Conservation (phyloP, 108 stramenopile genomes). For the Nitzschia sp. region DNA sequence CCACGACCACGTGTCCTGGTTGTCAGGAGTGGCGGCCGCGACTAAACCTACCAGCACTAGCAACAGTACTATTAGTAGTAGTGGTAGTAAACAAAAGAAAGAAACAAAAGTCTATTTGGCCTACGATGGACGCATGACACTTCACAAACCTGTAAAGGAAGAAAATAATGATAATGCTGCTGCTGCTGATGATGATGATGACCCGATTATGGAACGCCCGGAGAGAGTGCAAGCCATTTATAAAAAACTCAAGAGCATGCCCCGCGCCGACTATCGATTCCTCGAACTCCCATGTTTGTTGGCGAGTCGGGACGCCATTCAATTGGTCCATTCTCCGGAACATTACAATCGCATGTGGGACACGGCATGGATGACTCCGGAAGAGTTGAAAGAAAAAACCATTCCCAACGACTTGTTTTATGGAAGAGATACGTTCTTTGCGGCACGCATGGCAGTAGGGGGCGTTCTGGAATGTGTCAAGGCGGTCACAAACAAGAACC, state of each 20-base stretch:
- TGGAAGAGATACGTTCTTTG: constrained; percentile 24
- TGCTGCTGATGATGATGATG: background rate
- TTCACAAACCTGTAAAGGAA: constrained; percentile 1
- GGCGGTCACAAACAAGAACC: background rate
- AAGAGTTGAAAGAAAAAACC: background rate
- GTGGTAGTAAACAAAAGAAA: no score
- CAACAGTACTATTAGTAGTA: no score
- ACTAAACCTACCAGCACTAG: no score
- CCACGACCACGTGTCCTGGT: no score
- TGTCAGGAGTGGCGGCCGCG: no score
- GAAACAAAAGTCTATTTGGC: constrained; percentile 27
- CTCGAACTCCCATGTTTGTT: constrained; percentile 8
- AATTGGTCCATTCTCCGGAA: constrained; percentile 21
- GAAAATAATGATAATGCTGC: background rate
- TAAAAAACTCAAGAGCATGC: background rate
- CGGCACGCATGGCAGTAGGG: constrained; percentile 27
- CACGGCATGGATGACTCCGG: constrained; percentile 1
- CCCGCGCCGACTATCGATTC: background rate
- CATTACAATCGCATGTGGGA: constrained; percentile 23
- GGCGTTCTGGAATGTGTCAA: constrained; percentile 31
- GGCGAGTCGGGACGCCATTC: constrained; percentile 13
- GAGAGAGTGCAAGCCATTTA: background rate
- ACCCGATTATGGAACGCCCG: background rate
- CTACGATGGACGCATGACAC: constrained; percentile 31
- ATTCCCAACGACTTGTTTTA: constrained; percentile 28